Evolutionary conservation across 768 basidiomycete genomes (phyloP).

Genomic region (Leccinum uliginosum): DNA sequence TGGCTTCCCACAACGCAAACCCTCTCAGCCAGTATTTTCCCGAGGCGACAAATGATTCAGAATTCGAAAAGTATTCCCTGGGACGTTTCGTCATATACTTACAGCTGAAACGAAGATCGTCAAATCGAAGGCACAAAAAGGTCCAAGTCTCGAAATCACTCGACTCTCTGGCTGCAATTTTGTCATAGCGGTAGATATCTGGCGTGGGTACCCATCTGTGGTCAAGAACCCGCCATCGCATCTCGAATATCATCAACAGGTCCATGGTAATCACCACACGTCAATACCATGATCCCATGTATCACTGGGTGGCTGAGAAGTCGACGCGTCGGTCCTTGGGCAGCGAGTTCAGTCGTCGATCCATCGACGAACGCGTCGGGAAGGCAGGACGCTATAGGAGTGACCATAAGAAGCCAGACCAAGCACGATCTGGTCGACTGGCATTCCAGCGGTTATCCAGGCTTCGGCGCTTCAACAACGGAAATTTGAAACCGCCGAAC

Average conservation of each 20-base stretch:
- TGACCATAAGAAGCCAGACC: slow-evolving; percentile 50
- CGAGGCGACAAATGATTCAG: background rate
- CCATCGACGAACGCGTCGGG: slow-evolving; percentile 34
- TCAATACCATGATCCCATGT: background rate
- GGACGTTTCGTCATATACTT: background rate
- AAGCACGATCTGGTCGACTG: background rate
- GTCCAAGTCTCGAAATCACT: background rate
- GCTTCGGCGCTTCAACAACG: background rate
- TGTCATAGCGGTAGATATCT: background rate
- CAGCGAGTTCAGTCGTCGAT: slow-evolving; percentile 13
- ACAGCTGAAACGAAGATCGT: background rate
- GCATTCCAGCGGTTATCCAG: background rate
- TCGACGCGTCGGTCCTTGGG: background rate
- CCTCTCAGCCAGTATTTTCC: background rate
- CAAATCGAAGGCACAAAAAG: background rate
- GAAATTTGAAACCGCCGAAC: background rate
- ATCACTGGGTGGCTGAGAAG: background rate
- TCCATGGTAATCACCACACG: background rate
- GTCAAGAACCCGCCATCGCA: background rate
- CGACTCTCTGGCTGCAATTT: background rate
- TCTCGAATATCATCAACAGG: background rate
- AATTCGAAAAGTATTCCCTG: background rate
- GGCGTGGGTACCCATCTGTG: background rate
- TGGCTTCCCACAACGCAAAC: background rate
- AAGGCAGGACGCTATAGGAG: background rate